Conservation (phyloP, 2,329 filamentous ascomycete genomes). For the Pseudogymnoascus sp. region DNA sequence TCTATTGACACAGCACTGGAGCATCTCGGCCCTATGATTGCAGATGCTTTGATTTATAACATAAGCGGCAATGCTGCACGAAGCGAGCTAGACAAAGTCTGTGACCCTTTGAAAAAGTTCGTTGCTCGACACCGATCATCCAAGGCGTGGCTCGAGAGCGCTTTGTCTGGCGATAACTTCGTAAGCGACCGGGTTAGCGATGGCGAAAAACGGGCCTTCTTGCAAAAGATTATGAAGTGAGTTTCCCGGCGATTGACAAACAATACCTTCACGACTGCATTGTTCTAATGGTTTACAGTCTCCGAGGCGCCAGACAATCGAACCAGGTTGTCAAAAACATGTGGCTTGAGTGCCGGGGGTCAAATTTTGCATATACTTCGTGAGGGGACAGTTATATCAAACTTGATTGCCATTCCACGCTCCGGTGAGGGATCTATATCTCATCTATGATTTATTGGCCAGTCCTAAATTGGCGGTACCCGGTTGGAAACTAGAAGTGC, state of each 20-base stretch:
- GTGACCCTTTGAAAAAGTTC: constrained; percentile 64
- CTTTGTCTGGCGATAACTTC: constrained; percentile 43
- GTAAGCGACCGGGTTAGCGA: constrained; percentile 51
- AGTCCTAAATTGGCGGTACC: constrained; percentile 2
- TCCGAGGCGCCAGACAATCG: constrained; percentile 57
- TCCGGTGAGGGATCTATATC: constrained; percentile 3
- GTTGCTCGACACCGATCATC: constrained; percentile 48
- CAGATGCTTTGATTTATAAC: constrained; percentile 54
- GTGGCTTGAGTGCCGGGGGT: constrained; percentile 59
- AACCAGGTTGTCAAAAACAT: constrained; percentile 65
- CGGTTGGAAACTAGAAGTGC: constrained; percentile 38
- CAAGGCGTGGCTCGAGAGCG: constrained; percentile 56
- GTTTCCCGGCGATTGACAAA: constrained; percentile 21
- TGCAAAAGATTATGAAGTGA: constrained; percentile 59
- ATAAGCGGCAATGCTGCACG: constrained; percentile 61
- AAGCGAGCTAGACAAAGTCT: constrained; percentile 64
- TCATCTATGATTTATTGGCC: neutral
- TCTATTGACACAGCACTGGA: constrained; percentile 44
- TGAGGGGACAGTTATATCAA: constrained; percentile 23
- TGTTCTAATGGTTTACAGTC: constrained; percentile 31
- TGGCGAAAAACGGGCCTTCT: constrained; percentile 55
- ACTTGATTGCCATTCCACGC: neutral
- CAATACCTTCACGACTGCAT: neutral
- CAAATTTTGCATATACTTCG: constrained; percentile 54
- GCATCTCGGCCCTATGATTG: constrained; percentile 55